These are phyloP conservation scores for Ceratocystiopsis brevicomis DNA, from an alignment of 2,329 filamentous ascomycete genomes.

Conservation along the genomic window DNA sequence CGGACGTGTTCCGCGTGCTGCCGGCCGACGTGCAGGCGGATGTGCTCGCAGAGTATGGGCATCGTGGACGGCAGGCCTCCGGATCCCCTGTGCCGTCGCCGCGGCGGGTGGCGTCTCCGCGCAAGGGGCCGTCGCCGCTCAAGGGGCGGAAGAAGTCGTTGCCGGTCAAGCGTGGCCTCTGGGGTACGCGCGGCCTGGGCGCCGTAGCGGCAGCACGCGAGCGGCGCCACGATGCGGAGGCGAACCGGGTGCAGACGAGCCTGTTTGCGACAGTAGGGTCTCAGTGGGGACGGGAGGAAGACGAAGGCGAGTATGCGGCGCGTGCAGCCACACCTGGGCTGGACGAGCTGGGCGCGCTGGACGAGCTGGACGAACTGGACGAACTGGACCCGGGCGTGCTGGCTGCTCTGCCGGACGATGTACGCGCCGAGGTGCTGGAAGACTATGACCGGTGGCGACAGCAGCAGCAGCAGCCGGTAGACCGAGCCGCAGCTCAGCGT, in stretches of 20 bases:
- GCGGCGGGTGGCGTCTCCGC: conserved; percentile 32
- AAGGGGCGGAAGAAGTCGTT: neutral
- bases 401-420: conserved; percentile 62
- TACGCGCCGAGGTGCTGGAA: conserved; percentile 57
- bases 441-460: conserved; percentile 43
- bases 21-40: conserved; percentile 76
- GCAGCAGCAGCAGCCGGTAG: neutral
- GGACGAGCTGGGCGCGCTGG: conserved; percentile 18
- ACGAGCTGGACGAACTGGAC: conserved; percentile 29
- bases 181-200: conserved; percentile 2
- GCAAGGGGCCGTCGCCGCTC: conserved; percentile 32
- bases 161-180: conserved; percentile 4
- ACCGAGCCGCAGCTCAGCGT: conserved; percentile 24
- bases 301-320: conserved; percentile 13
- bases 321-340: conserved; percentile 1
- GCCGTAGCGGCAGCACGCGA: conserved; percentile 16
- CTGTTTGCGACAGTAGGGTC: conserved; percentile 30
- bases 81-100: conserved; percentile 34
- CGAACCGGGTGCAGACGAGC: conserved; percentile 53
- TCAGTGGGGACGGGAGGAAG: too few relatives aligned
- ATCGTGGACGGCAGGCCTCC: conserved; percentile 25
- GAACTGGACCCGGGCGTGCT: conserved; percentile 56
- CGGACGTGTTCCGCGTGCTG: conserved; percentile 63
- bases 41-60: conserved; percentile 52
- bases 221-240: conserved; percentile 32